Base-by-base conservation (phyloP, 179 eudicot species). In the Silene vulgaris region DNA sequence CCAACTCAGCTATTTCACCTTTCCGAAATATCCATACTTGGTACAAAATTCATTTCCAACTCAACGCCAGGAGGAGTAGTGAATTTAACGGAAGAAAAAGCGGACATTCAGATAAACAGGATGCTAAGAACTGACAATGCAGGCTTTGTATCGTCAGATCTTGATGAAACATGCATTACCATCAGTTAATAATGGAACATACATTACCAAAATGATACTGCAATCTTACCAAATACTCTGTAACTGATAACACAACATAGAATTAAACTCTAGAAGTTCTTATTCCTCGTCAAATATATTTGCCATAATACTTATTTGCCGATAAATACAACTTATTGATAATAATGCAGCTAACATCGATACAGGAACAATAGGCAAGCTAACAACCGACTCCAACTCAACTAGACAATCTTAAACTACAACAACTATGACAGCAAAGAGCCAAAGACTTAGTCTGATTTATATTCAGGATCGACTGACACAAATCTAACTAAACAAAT, bases 21-120 rank as follows among this genome's bases (percentile, higher is more conserved):
- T 23, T 37, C 48, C 43, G 7, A 35, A 57, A 17, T 32, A 73
- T 13, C 1, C 20, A 71, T 30, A 30, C 35, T 30, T 30, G 35
- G 4, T 74, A 68, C 81, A 67, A 79, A 74, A 61, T 61, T 50
- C 48, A 69, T 74, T 45, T 13, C 69, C 77, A 59, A 6, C 13
- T 14, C 17, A 14, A 3, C 57, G 23, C 28, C 64, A 29, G 16
- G 6, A 0, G 32, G 32, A 29, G 26, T 23, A 23, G 35, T 30
- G 35, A 30, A 30, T 30, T 30, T 30, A 35, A 29, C 23, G 1
- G 52, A 78, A 7, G 16, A 35, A 5, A 5, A 35, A 35, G 40
- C 40, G 7, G 6, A 35, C 40, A 35, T 35, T 35, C 40, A 35
- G 40, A 35, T 35, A 35, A 35, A 35, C 40, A 5, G 40, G 40